These are phyloP conservation scores for Rhizopogon rudus DNA, from an alignment of 768 basidiomycete species.

Conservation along the genomic window DNA sequence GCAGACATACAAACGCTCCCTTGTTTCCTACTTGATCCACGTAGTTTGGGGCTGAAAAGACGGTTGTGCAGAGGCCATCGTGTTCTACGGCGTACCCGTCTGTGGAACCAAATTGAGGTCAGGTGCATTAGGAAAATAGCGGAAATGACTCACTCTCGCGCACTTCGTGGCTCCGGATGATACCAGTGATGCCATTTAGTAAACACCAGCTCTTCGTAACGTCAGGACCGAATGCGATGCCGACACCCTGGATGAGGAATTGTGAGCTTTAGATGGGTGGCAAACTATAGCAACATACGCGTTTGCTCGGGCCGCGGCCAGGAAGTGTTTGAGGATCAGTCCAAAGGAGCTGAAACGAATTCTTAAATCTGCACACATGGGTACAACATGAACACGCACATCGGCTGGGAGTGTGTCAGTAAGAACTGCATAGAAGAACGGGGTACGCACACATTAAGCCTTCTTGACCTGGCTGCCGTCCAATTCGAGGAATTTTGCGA, in stretches of 20 bases:
- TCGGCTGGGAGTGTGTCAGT: constrained; percentile 42
- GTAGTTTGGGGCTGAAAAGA: constrained; percentile 94
- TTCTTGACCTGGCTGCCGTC: constrained; percentile 88
- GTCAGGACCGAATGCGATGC: constrained; percentile 93
- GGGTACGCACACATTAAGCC: constrained; percentile 83
- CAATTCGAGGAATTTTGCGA: constrained; percentile 80
- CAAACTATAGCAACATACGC: constrained; percentile 45
- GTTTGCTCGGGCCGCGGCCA: constrained; percentile 94
- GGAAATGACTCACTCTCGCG: constrained; percentile 59
- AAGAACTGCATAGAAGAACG: background rate
- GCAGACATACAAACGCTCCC: constrained; percentile 73
- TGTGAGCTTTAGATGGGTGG: constrained; percentile 7
- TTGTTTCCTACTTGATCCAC: constrained; percentile 91
- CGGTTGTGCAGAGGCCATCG: constrained; percentile 90
- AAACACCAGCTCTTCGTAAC: constrained; percentile 88
- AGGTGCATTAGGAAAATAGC: background rate
- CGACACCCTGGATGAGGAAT: constrained; percentile 66
- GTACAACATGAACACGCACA: constrained; percentile 32
- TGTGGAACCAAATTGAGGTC: constrained; percentile 19
- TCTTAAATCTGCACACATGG: constrained; percentile 4
- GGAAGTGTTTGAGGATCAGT: constrained; percentile 88
- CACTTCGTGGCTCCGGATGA: constrained; percentile 96
- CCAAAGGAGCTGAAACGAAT: constrained; percentile 69
- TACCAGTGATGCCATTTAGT: constrained; percentile 78
- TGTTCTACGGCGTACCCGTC: constrained; percentile 96